Base-by-base conservation (phyloP, 257 asterid genomes). In the Fraxinus anomala region DNA sequence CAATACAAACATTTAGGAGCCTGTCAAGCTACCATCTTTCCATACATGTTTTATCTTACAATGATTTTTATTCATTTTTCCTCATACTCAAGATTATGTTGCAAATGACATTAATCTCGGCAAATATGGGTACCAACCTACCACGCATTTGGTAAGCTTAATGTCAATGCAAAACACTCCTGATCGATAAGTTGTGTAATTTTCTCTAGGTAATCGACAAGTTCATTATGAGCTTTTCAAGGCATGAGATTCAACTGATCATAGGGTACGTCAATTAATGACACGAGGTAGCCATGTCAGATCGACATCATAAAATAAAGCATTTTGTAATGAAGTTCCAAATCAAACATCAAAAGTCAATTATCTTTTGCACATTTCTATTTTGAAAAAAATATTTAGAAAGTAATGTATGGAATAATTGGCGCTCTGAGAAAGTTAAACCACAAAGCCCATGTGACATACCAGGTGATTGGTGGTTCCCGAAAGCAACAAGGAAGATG, bases 401-500 rank as follows among this genome's bases (percentile, higher is more conserved):
- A 70, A 73, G 56, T 36, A 40, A 63, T 28, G 47, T 11, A 13
- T 31, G 54, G 28, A 49, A 30, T 21, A 67, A 65, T 77, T 75
- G 34, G 81, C 42, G 49, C 42, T 39, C 26, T 34, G 49, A 81
- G 70, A 39, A 76, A 54, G 51, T 73, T 40, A 44, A 73, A 79
- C 49, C 31, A 34, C 77, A 73, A 67, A 30, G 74, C 40, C 85
- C 82, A 31, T 30, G 54, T 79, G 79, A 81, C 66, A 80, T 87
- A 94, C 99, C 97, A 81, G 99, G 99, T 72, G 99, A 94, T 73
- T 94, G 99, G 88, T 94, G 99, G 89, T 94, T 92, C 39, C 98
- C 99, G 78, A 94, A 94, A 80, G 99, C 99, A 83, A 94, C 99
- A 71, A 94, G 97, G 89, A 94, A 92, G 84, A 92, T 87, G 86